Evolutionary conservation across 139 green algal species (phyloP).

Genomic region (Microglena sp.): DNA sequence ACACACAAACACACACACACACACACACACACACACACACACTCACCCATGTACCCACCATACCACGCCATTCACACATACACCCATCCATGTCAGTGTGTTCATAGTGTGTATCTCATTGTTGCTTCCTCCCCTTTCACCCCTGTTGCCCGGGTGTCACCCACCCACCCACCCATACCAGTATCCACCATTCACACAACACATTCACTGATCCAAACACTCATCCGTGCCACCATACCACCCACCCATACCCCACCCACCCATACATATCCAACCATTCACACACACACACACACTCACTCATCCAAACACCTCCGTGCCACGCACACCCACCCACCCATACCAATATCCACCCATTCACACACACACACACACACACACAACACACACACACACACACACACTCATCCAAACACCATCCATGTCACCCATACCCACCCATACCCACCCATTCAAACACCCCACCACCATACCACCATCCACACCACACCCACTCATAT

Average conservation of each 20-base stretch:
- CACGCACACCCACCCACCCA: not conserved
- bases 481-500: not conserved
- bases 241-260: too few relatives aligned
- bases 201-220: not conserved
- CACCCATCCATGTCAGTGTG: not conserved
- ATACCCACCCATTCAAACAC: not conserved
- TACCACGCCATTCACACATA: not conserved
- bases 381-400: constrained; percentile 1
- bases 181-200: not conserved
- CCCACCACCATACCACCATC: not conserved
- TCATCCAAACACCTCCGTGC: not conserved
- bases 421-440: not conserved
- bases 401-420: not conserved
- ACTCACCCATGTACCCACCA: not conserved
- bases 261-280: too few relatives aligned
- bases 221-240: too few relatives aligned
- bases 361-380: constrained; percentile 1
- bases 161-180: not conserved
- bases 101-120: not conserved
- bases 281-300: not conserved
- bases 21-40: not conserved
- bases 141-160: not conserved
- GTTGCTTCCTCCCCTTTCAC: not conserved
- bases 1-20: not conserved
- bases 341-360: not conserved